Base-by-base conservation (phyloP, 1,284 basidiomycete species). In the Trichosporon sp. region DNA sequence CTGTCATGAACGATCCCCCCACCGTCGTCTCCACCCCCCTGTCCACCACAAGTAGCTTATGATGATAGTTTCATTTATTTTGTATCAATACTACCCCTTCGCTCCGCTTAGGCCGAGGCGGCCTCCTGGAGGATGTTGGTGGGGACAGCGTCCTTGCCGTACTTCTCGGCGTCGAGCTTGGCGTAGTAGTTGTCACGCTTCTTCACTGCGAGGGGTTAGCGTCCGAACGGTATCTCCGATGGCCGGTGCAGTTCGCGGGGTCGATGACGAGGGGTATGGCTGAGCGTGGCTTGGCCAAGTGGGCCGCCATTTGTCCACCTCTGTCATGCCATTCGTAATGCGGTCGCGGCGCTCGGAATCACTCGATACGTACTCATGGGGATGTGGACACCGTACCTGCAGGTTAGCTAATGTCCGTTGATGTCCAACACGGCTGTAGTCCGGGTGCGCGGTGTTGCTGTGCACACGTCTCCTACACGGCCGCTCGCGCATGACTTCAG, bases 151-250 rank as follows among this genome's bases (percentile, higher is more conserved):
- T 63, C 62, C 56, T 64, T 53, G 25, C 34, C 62, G 34, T 38
- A 13, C 68, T 72, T 70, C 62, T 64, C 23, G 65, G 68, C 68
- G 63, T 72, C 71, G 69, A 68, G 67, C 68, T 70, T 70, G 71
- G 64, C 35, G 71, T 72, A 72, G 71, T 65, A 72, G 67, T 44
- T 65, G 69, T 72, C 71, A 64, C 71, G 71, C 69, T 70, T 70
- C 67, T 72, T 68, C 67, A 70, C 71, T 72, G 69, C 15, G 62
- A 29, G 18, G 62, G 38, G 70, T 70, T 18, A 70, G 69, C 53
- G 4, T 35, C 31, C 18, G 12, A 27, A 1, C n/a, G 47, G 21
- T 13, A 12, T n/a, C n/a, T n/a, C 35, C 35, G 35, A 38, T 38
- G 35, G 35, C 35, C 35, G 35, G 2, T 38, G 35, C 35, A 12